Evolutionary conservation across 768 basidiomycete species (phyloP).

Genomic region (Termitomyces sp.): DNA sequence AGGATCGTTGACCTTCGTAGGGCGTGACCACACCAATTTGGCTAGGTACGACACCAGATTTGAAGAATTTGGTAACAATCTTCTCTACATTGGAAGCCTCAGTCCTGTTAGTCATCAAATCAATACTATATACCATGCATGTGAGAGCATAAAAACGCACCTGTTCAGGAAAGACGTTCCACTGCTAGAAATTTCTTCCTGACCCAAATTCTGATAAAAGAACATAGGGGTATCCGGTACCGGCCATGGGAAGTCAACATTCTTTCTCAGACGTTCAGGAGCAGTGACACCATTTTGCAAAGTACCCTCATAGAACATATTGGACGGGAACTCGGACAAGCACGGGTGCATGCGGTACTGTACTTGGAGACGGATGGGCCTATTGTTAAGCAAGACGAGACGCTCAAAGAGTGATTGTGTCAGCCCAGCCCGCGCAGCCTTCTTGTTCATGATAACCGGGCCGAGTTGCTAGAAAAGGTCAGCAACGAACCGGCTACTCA

Average conservation of each 20-base stretch:
- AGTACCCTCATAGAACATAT: constrained; percentile 99
- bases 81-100: constrained; percentile 99
- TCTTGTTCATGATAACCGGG: constrained; percentile 99
- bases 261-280: constrained; percentile 94
- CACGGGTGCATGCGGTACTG: constrained; percentile 99
- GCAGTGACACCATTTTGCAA: constrained; percentile 99
- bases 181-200: constrained; percentile 97
- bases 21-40: constrained; percentile 99
- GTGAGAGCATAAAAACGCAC: constrained; percentile 31
- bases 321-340: constrained; percentile 97
- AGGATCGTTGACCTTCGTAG: constrained; percentile 97
- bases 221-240: constrained; percentile 98
- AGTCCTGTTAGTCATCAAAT: constrained; percentile 51
- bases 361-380: constrained; percentile 97
- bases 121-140: neutral
- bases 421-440: constrained; percentile 96
- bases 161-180: constrained; percentile 98
- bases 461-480: constrained; percentile 76
- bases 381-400: constrained; percentile 90
- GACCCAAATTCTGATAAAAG: constrained; percentile 98
- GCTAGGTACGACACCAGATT: constrained; percentile 90
- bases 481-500: neutral
- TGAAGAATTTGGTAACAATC: constrained; percentile 99
- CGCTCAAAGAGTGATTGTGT: constrained; percentile 98
- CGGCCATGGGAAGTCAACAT: constrained; percentile 99